These are phyloP conservation scores for Aureobasidium uvarum DNA, from an alignment of 2,329 filamentous ascomycete genomes.

Conservation along the genomic window DNA sequence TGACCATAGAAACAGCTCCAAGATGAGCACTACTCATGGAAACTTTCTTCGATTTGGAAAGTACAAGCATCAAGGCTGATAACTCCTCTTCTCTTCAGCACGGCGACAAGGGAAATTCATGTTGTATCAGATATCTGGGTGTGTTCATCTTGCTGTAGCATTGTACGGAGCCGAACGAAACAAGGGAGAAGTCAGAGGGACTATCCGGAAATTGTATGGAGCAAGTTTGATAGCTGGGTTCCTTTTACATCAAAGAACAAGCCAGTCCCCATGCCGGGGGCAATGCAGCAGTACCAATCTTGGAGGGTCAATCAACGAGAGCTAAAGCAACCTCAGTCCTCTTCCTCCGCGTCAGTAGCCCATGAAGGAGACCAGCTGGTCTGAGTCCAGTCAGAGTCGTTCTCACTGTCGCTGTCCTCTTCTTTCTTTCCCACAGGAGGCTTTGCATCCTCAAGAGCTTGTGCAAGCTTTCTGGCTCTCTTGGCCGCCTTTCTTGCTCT, in stretches of 20 bases:
- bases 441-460: background rate
- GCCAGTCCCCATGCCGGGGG: background rate
- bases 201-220: background rate
- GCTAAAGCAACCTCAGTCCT: background rate
- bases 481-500: conserved; percentile 9
- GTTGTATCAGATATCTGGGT: too few species aligned
- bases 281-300: background rate
- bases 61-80: too few species aligned
- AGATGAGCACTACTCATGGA: too few species aligned
- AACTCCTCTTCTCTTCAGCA: too few species aligned
- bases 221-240: background rate
- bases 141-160: background rate
- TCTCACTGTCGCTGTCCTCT: background rate
- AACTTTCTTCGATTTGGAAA: too few species aligned
- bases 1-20: too few species aligned
- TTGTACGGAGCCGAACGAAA: background rate
- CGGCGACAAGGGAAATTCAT: too few species aligned
- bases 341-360: background rate
- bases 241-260: background rate
- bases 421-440: background rate
- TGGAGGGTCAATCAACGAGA: background rate
- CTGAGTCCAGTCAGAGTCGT: conserved; percentile 12
- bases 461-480: conserved; percentile 1
- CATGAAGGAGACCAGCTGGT: conserved; percentile 9
- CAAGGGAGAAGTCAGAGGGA: background rate